phyloP scores from a whole-genome alignment of 106 monocot genomes.

The Platanthera guangdongensis region DNA sequence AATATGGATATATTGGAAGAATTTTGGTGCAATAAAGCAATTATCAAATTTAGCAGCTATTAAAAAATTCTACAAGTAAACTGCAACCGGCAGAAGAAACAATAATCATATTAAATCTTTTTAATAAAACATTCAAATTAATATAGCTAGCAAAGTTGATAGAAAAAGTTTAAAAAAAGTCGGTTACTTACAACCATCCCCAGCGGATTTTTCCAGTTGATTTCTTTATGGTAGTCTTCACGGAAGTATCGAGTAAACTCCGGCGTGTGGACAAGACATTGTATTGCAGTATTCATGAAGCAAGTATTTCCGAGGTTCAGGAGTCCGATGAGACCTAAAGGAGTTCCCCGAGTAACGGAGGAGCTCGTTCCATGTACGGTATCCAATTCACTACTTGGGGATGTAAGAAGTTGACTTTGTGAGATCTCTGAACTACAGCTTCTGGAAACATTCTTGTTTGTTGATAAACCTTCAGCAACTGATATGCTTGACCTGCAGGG shows the following conservation, averaged over 20 bases:
- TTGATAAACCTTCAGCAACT: constrained; percentile 50
- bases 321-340: constrained; percentile 80
- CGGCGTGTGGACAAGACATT: constrained; percentile 97
- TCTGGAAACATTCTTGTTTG: constrained; percentile 56
- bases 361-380: constrained; percentile 40
- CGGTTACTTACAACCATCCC: constrained; percentile 92
- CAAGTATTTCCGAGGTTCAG: constrained; percentile 98
- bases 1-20: not conserved
- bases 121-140: not conserved
- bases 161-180: constrained; percentile 1
- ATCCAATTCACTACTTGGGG: constrained; percentile 57
- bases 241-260: constrained; percentile 91
- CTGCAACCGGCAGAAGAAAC: not conserved
- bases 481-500: constrained; percentile 38
- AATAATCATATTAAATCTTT: not conserved
- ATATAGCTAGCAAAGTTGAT: not conserved
- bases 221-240: constrained; percentile 91
- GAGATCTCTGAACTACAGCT: constrained; percentile 60
- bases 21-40: not conserved
- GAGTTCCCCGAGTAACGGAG: constrained; percentile 51
- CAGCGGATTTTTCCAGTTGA: constrained; percentile 94
- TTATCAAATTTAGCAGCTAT: not conserved
- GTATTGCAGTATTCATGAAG: constrained; percentile 97
- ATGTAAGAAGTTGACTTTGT: constrained; percentile 48
- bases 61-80: not conserved